phyloP scores from a whole-genome alignment of 2,329 filamentous ascomycete species.

The Trichoderma simmonsii region DNA sequence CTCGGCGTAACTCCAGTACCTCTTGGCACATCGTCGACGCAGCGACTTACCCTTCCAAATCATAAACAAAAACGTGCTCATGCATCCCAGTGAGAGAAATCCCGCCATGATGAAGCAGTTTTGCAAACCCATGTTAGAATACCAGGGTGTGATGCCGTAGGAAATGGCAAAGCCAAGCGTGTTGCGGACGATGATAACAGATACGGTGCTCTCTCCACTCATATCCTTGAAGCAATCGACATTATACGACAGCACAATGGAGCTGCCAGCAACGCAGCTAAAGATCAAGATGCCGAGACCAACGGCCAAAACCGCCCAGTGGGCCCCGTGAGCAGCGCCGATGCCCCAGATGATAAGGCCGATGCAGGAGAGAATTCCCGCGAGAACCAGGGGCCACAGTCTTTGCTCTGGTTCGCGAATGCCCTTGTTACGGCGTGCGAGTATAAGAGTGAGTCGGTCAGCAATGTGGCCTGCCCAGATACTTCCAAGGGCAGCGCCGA shows the following conservation, averaged over 20 bases:
- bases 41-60: neutral
- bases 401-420: conserved; percentile 36
- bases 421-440: conserved; percentile 35
- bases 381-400: conserved; percentile 33
- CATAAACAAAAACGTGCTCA: neutral
- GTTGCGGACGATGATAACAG: neutral
- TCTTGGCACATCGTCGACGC: neutral
- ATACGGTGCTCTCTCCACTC: neutral
- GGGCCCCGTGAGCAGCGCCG: conserved; percentile 33
- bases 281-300: conserved; percentile 28
- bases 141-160: neutral
- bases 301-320: conserved; percentile 35
- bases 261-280: neutral
- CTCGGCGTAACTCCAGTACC: neutral
- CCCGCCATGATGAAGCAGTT: neutral
- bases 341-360: conserved; percentile 49
- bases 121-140: neutral
- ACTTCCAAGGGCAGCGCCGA: conserved; percentile 22
- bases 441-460: conserved; percentile 31
- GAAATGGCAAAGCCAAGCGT: neutral
- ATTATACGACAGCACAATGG: neutral
- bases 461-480: conserved; percentile 27
- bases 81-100: neutral
- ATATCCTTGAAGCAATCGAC: neutral
- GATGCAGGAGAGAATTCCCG: conserved; percentile 37